phyloP scores from a whole-genome alignment of 768 basidiomycete genomes.

The Russula abietina region DNA sequence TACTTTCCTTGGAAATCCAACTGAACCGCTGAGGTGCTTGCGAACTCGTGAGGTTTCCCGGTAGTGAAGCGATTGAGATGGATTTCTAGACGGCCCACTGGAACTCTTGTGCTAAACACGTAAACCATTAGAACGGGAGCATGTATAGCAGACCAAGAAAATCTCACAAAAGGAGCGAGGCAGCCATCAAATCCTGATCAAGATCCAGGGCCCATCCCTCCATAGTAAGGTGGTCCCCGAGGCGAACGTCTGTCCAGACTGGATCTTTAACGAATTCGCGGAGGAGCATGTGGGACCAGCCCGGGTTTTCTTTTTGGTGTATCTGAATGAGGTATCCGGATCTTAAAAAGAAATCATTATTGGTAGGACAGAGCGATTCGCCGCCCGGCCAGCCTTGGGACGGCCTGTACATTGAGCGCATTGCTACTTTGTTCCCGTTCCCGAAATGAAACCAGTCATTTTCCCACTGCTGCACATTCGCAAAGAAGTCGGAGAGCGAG shows the following conservation, averaged over 20 bases:
- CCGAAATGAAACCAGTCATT: slow-evolving; percentile 4
- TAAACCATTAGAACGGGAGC: not conserved
- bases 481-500: slow-evolving; percentile 1
- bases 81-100: not conserved
- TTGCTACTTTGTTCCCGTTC: not conserved
- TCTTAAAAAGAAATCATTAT: not conserved
- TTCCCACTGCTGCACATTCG: slow-evolving; percentile 3
- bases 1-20: slow-evolving; percentile 9
- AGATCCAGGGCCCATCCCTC: slow-evolving; percentile 11
- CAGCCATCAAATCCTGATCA: slow-evolving; percentile 11
- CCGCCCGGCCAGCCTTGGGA: not conserved
- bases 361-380: not conserved
- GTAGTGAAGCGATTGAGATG: slow-evolving; percentile 3
- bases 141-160: not conserved
- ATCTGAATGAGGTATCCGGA: slow-evolving; percentile 14
- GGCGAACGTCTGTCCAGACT: slow-evolving; percentile 2
- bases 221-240: slow-evolving; percentile 26
- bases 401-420: not conserved
- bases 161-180: slow-evolving; percentile 6
- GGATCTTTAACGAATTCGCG: not conserved
- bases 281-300: slow-evolving; percentile 10
- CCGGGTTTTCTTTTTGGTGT: not conserved
- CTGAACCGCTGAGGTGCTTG: not conserved
- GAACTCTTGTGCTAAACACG: not conserved
- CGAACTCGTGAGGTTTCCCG: not conserved